A percentile compares a stretch with the other conserved stretches of the same genome.
These are phyloP conservation scores for Cordyceps pruinosa DNA, from an alignment of 2,329 filamentous ascomycete species.

Conservation along the genomic window DNA sequence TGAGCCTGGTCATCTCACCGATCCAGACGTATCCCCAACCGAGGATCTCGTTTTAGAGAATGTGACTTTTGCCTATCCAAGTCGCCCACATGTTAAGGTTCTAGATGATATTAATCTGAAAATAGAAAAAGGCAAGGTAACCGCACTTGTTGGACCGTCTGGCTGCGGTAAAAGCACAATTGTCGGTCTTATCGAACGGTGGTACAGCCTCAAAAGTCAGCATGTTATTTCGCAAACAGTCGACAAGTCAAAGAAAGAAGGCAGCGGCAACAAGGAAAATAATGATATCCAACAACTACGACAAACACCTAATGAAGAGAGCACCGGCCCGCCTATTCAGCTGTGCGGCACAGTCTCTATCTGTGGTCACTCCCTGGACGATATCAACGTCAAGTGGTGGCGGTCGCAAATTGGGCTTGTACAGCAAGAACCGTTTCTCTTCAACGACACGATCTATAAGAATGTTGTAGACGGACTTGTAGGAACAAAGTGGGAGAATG, in stretches of 20 bases:
- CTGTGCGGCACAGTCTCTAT: conserved; percentile 43
- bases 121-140: conserved; percentile 60
- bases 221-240: conserved; percentile 37
- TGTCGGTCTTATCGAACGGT: conserved; percentile 62
- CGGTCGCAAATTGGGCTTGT: conserved; percentile 57
- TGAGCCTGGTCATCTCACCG: conserved; percentile 27
- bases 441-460: conserved; percentile 57
- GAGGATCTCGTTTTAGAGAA: conserved; percentile 45
- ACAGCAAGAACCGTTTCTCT: conserved; percentile 62
- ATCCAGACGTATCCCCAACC: conserved; percentile 30
- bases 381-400: conserved; percentile 58
- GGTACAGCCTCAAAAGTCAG: conserved; percentile 57
- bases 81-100: conserved; percentile 55
- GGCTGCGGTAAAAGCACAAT: conserved; percentile 71
- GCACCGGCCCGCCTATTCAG: conserved; percentile 36
- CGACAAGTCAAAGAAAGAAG: conserved; percentile 30
- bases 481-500: conserved; percentile 44
- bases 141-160: conserved; percentile 66
- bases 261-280: conserved; percentile 19
- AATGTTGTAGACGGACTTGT: conserved; percentile 57
- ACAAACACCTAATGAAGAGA: conserved; percentile 22
- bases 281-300: not conserved
- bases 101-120: conserved; percentile 51
- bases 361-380: conserved; percentile 46
- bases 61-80: conserved; percentile 67